Conservation (phyloP, 1,284 basidiomycete genomes). For the Hemileccinum hortonii region DNA sequence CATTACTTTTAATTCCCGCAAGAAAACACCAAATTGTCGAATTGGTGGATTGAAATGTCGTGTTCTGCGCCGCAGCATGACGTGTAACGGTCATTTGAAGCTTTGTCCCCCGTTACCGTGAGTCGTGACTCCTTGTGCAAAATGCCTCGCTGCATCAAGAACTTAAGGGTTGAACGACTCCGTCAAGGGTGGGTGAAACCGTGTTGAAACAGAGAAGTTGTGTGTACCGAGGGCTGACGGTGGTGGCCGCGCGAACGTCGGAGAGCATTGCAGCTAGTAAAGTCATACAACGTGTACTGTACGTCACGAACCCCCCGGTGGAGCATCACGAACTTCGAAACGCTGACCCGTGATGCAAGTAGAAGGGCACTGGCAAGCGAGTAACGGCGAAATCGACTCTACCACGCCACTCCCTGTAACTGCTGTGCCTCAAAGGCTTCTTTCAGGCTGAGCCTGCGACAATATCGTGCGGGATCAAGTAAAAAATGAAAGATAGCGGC, state of each 20-base stretch:
- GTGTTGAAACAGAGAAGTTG: not conserved
- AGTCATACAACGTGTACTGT: not conserved
- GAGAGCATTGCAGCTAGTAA: not conserved
- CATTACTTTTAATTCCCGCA: too few species aligned
- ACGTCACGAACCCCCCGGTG: not conserved
- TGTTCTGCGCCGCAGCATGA: too few species aligned
- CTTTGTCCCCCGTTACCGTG: not conserved
- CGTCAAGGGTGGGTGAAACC: not conserved
- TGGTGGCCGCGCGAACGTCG: not conserved
- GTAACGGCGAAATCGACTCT: too few species aligned
- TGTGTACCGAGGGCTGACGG: not conserved
- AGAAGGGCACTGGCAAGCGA: too few species aligned
- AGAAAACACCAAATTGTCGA: too few species aligned
- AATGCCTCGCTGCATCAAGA: too few species aligned
- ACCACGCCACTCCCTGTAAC: too few species aligned
- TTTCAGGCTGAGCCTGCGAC: not conserved
- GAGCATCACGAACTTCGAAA: not conserved
- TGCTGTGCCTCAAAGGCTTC: not conserved
- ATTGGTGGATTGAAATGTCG: too few species aligned
- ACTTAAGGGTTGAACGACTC: not conserved
- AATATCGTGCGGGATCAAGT: not conserved
- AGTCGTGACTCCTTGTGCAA: too few species aligned
- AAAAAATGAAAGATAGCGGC: slow-evolving; percentile 18
- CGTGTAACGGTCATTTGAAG: not conserved
- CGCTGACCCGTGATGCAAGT: too few species aligned